A percentile compares a stretch with the other conserved stretches of the same genome.
Conservation (phyloP, 331 rosid genomes). For the Dryas integrifolia region DNA sequence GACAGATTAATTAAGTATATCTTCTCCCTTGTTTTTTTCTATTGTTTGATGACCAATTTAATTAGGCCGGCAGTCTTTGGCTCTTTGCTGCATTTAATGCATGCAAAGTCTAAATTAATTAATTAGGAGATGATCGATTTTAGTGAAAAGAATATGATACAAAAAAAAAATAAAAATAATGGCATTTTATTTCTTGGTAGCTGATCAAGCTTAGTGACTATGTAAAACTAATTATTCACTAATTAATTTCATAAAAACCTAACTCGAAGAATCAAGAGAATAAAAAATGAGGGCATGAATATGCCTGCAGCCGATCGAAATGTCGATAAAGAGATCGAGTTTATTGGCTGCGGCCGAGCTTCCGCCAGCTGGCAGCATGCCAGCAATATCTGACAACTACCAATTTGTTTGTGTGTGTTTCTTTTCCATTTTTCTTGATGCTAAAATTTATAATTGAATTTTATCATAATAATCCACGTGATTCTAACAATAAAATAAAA, state of each 20-base stretch:
- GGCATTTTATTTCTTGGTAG: not conserved
- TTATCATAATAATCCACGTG: too few relatives aligned
- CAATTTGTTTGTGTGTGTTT: not conserved
- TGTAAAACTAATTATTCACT: too few relatives aligned
- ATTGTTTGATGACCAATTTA: not conserved
- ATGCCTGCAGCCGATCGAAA: not conserved
- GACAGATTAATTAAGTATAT: not conserved
- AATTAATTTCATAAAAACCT: too few relatives aligned
- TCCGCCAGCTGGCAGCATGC: not conserved
- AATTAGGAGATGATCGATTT: not conserved
- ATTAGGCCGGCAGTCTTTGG: not conserved
- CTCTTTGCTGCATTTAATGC: slow-evolving; percentile 4
- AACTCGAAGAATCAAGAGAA: not conserved
- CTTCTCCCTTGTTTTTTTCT: not conserved
- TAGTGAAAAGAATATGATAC: not conserved
- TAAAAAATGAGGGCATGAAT: not conserved
- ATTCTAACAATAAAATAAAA: too few relatives aligned
- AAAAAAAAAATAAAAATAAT: not conserved
- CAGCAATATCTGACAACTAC: not conserved
- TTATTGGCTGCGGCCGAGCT: not conserved
- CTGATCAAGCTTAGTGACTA: not conserved
- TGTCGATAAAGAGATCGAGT: not conserved
- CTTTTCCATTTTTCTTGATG: too few relatives aligned
- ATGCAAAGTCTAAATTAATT: not conserved
- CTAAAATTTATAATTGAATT: too few relatives aligned